Percentiles rank a stretch among this genome's conserved stretches.
Evolutionary conservation across 371 early-diverging fungal species (phyloP).

Genomic region (Aphelidium insulamus): DNA sequence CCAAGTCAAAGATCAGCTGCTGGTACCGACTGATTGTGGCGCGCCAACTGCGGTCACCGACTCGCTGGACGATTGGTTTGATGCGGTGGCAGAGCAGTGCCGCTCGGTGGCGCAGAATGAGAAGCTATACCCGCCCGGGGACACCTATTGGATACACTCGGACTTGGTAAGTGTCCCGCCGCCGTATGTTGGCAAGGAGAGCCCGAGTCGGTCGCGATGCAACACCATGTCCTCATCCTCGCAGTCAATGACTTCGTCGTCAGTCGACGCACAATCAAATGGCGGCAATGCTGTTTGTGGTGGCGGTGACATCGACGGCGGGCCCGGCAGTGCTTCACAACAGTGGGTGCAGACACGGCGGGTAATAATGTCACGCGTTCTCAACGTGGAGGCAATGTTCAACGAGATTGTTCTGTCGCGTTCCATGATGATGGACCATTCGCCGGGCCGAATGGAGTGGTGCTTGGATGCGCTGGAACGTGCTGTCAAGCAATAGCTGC

Average conservation of each 20-base stretch:
- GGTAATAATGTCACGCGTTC: constrained; percentile 21
- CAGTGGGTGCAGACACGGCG: constrained; percentile 8
- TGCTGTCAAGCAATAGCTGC: too few species aligned
- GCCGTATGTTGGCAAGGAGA: constrained; percentile 9
- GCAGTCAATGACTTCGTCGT: constrained; percentile 1
- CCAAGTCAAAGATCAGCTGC: too few species aligned
- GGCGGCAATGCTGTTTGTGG: too few species aligned
- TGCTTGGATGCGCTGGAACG: too few species aligned
- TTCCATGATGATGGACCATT: constrained; percentile 49
- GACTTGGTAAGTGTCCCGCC: constrained; percentile 11
- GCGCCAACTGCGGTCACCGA: too few species aligned
- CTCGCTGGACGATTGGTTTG: constrained; percentile 47
- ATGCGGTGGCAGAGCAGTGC: constrained; percentile 53
- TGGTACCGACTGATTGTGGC: too few species aligned
- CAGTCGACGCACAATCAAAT: constrained; percentile 3
- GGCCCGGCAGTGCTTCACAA: constrained; percentile 3
- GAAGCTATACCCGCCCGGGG: constrained; percentile 54
- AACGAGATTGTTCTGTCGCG: constrained; percentile 37
- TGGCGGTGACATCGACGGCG: too few species aligned
- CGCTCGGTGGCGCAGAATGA: constrained; percentile 53
- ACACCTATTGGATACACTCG: constrained; percentile 34
- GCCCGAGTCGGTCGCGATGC: neutral
- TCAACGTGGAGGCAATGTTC: constrained; percentile 38
- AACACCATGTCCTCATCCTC: neutral
- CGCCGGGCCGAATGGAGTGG: too few species aligned